Percentiles rank a stretch among this genome's conserved stretches.
These are phyloP conservation scores for Neocatenulostroma microsporum DNA, from an alignment of 2,329 filamentous ascomycete genomes.

Conservation along the genomic window DNA sequence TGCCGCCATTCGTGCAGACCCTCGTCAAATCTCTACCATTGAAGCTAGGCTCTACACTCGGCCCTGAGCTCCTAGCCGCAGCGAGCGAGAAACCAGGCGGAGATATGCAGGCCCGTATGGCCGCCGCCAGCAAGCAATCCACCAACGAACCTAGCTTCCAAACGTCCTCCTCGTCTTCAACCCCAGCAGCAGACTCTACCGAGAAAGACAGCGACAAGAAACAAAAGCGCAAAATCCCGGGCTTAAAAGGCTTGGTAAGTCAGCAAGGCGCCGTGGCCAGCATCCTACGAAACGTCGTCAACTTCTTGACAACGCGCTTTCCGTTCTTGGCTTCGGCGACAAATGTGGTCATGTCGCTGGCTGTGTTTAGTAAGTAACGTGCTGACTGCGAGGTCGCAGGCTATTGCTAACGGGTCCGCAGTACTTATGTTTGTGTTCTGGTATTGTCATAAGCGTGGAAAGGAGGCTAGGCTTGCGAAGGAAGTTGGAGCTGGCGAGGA, in stretches of 20 bases:
- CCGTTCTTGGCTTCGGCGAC: slow-evolving; percentile 78
- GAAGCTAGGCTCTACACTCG: slow-evolving; percentile 68
- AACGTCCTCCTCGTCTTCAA: not conserved
- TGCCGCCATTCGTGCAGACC: slow-evolving; percentile 75
- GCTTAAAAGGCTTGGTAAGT: slow-evolving; percentile 68
- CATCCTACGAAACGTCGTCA: slow-evolving; percentile 83
- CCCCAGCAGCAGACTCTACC: slow-evolving; percentile 1
- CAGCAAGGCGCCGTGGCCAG: slow-evolving; percentile 80
- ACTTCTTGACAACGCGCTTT: slow-evolving; percentile 77
- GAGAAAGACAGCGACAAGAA: slow-evolving; percentile 38
- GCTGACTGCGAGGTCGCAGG: not conserved
- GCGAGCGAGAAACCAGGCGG: slow-evolving; percentile 59
- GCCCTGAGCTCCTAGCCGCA: slow-evolving; percentile 74
- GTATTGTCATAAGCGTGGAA: slow-evolving; percentile 96
- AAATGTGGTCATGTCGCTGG: slow-evolving; percentile 84
- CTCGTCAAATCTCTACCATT: slow-evolving; percentile 76
- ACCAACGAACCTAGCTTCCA: not conserved
- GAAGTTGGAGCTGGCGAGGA: slow-evolving; percentile 9
- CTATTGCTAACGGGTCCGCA: slow-evolving; percentile 29
- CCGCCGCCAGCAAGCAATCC: slow-evolving; percentile 27
- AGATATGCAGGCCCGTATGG: slow-evolving; percentile 32
- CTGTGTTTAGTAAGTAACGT: slow-evolving; percentile 65
- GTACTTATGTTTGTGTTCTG: slow-evolving; percentile 90
- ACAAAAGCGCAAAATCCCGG: slow-evolving; percentile 60
- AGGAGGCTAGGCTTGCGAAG: slow-evolving; percentile 64